Percentiles rank a stretch among this genome's conserved stretches.
Conservation (phyloP, 768 basidiomycete genomes). For the Boletus subcaerulescens region DNA sequence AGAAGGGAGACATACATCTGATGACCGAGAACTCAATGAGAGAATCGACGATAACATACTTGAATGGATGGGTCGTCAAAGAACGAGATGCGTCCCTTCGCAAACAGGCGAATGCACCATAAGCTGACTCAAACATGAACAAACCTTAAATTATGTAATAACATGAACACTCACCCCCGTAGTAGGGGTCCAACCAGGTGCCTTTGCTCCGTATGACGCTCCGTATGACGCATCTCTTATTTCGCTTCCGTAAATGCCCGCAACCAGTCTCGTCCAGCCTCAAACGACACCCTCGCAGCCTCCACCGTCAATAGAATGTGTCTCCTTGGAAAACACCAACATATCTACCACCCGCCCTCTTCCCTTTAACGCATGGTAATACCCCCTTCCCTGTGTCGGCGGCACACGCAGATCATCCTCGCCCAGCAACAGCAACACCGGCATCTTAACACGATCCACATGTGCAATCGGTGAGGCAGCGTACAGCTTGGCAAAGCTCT, state of each 20-base stretch:
- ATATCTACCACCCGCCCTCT: constrained; percentile 46
- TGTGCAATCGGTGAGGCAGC: constrained; percentile 54
- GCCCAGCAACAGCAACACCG: constrained; percentile 60
- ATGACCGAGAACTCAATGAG: too few relatives aligned
- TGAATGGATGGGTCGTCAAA: too few relatives aligned
- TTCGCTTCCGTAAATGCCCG: constrained; percentile 14
- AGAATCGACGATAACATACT: too few relatives aligned
- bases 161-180: too few relatives aligned
- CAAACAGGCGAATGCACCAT: too few relatives aligned
- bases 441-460: constrained; percentile 47
- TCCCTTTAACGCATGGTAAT: constrained; percentile 65
- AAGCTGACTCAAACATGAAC: too few relatives aligned
- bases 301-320: constrained; percentile 67
- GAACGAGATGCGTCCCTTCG: too few relatives aligned
- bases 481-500: constrained; percentile 43
- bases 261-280: constrained; percentile 54
- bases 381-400: constrained; percentile 57
- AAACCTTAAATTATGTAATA: too few relatives aligned
- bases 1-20: too few relatives aligned
- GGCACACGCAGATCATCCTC: constrained; percentile 60
- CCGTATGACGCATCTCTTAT: not conserved
- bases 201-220: too few relatives aligned
- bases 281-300: constrained; percentile 50
- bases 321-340: constrained; percentile 58
- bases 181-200: too few relatives aligned